Percentiles rank a stretch among this genome's conserved stretches.
Conservation (phyloP, 345 rosid genomes). For the Euphorbia lathyris region DNA sequence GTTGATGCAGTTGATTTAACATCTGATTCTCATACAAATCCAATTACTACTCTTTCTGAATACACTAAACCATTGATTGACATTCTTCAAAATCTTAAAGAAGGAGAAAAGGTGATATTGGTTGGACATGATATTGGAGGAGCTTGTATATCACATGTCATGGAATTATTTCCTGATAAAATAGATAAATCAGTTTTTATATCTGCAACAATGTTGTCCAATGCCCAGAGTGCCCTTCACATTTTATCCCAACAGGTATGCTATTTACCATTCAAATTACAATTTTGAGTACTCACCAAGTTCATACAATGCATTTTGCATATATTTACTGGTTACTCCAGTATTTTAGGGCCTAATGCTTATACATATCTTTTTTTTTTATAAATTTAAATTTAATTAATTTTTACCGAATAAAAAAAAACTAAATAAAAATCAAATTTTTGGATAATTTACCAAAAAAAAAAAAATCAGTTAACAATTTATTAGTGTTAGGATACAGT, state of each 20-base stretch:
- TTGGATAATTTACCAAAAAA: too few species aligned
- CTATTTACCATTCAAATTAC: background rate
- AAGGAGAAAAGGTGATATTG: constrained; percentile 39
- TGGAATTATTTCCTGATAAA: constrained; percentile 43
- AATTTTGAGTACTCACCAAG: too few species aligned
- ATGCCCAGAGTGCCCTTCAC: constrained; percentile 36
- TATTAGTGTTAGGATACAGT: too few species aligned
- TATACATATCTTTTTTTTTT: too few species aligned
- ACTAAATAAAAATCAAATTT: too few species aligned
- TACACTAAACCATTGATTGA: constrained; percentile 37
- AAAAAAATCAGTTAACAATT: too few species aligned
- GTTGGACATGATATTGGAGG: constrained; percentile 50
- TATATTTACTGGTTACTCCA: too few species aligned
- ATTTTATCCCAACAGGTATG: constrained; percentile 42
- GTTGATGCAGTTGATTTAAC: constrained; percentile 64
- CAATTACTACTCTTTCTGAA: constrained; percentile 33
- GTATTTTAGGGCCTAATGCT: too few species aligned
- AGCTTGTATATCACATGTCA: constrained; percentile 43
- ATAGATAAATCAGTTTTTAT: constrained; percentile 41
- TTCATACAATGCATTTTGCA: too few species aligned
- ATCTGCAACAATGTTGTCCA: constrained; percentile 40
- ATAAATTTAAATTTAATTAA: too few species aligned
- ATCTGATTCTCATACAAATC: constrained; percentile 43
- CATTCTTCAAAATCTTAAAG: constrained; percentile 24
- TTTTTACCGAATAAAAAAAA: too few species aligned